phyloP scores from a whole-genome alignment of 352 stramenopile species.

The Pythium dissimile region DNA sequence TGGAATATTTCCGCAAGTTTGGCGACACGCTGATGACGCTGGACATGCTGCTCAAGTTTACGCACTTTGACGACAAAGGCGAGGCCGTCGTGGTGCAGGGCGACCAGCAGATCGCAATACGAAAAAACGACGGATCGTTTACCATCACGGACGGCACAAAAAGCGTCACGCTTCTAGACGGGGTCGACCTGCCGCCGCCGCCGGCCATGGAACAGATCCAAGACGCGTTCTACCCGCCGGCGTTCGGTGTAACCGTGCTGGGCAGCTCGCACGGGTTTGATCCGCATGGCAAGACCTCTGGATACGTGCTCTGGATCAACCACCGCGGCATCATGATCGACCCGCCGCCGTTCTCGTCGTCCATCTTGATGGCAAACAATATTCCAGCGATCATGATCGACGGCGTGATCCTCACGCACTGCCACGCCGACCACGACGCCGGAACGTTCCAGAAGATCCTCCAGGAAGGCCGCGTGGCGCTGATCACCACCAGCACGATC shows the following conservation, averaged over 20 bases:
- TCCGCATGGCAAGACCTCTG: conserved; percentile 90
- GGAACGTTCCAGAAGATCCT: conserved; percentile 97
- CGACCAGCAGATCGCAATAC: conserved; percentile 64
- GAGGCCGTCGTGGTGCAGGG: conserved; percentile 55
- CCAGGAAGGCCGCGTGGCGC: conserved; percentile 90
- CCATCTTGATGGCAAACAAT: conserved; percentile 82
- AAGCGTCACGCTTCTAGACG: conserved; percentile 54
- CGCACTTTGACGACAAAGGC: conserved; percentile 69
- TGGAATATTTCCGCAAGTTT: conserved; percentile 90
- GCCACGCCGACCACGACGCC: conserved; percentile 95
- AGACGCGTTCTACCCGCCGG: conserved; percentile 90
- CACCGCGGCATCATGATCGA: conserved; percentile 96
- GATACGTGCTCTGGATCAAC: conserved; percentile 98
- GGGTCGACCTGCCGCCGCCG: conserved; percentile 48
- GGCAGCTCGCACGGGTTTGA: conserved; percentile 96
- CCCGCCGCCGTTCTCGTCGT: conserved; percentile 90
- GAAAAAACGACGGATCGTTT: conserved; percentile 61
- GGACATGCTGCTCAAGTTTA: conserved; percentile 88
- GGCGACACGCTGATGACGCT: conserved; percentile 86
- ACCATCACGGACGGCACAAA: conserved; percentile 60
- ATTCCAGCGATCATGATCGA: conserved; percentile 93
- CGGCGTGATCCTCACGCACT: conserved; percentile 96
- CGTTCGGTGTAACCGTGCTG: conserved; percentile 94
- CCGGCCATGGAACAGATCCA: conserved; percentile 33
- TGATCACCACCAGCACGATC: conserved; percentile 96